Evolutionary conservation across 129 eudicot genomes (phyloP), one percentile per base, ranked within the genome.

Genomic region (Helianthus tuberosus): DNA sequence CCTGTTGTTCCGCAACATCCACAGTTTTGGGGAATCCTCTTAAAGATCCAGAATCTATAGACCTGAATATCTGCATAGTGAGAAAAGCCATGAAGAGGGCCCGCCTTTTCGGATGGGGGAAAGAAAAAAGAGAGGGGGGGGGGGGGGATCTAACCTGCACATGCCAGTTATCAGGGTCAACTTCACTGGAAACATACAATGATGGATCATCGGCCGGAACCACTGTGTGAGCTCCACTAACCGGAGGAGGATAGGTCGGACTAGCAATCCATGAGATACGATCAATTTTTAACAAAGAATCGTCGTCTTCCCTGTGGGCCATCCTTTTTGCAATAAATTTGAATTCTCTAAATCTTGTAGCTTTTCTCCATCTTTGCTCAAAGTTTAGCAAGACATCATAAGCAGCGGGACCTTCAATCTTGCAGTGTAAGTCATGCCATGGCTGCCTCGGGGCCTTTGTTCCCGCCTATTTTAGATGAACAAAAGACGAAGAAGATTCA

Each of bases 351-450:
- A 93, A 94, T 86, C 52, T 90, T 53, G 93, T 88, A 75, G 98
- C 90, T 84, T 79, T 90, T 55, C 78, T 80, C 98, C 98, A 90
- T 23, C 96, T 86, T 64, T 94, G 97, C 70, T 93, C 98, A 59
- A 94, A 94, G 83, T 90, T 94, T 64, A 85, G 55, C 53, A 94
- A 89, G 52, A 94, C 91, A 81, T 94, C 98, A 88, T 94, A 90
- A 58, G 98, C 98, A 84, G 98, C 97, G 73, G 88, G 98, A 50
- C 98, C 98, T 0, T 94, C 98, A 69, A 94, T 86, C 77, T 72
- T 83, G 86, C 96, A 80, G 77, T 94, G 98, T 58, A 94, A 80
- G 61, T 94, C 98, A 85, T 94, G 98, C 98, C 98, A 94, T 75
- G 98, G 98, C 69, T 94, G 83, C 79, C 98, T 86, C 41, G 98